Evolutionary conservation across 176 grass and related monocot genomes (phyloP).

Genomic region (Typha latifolia): DNA sequence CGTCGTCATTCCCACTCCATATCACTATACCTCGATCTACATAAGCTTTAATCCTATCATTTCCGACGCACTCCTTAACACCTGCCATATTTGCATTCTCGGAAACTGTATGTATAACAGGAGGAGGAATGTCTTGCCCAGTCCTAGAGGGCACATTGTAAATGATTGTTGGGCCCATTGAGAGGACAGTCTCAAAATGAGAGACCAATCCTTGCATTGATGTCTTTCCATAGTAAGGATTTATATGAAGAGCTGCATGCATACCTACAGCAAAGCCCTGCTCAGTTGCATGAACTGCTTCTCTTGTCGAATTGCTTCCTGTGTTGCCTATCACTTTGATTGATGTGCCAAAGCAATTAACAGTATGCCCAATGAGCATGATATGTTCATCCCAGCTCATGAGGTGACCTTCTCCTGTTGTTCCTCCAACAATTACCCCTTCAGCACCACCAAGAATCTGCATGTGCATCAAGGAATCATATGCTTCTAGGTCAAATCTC

Average conservation of each 20-base stretch:
- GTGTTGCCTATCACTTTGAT: slow-evolving; percentile 97
- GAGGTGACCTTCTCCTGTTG: slow-evolving; percentile 85
- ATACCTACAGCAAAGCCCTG: slow-evolving; percentile 86
- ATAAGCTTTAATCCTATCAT: slow-evolving; percentile 56
- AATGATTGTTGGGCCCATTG: slow-evolving; percentile 78
- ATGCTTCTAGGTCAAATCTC: slow-evolving; percentile 95
- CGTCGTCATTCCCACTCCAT: slow-evolving; percentile 72
- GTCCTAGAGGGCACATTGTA: slow-evolving; percentile 76
- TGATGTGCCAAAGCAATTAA: slow-evolving; percentile 86
- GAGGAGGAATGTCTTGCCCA: slow-evolving; percentile 70
- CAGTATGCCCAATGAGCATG: slow-evolving; percentile 93
- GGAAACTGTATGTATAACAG: slow-evolving; percentile 44
- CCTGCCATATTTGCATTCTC: slow-evolving; percentile 56
- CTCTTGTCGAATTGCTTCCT: slow-evolving; percentile 85
- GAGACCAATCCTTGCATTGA: slow-evolving; percentile 56
- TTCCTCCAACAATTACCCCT: slow-evolving; percentile 90
- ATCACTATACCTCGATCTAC: slow-evolving; percentile 48
- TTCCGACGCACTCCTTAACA: slow-evolving; percentile 76
- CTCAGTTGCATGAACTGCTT: slow-evolving; percentile 82
- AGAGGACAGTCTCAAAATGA: slow-evolving; percentile 70
- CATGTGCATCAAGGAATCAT: slow-evolving; percentile 69
- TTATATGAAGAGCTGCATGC: slow-evolving; percentile 94
- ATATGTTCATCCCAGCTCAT: slow-evolving; percentile 99
- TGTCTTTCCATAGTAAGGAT: slow-evolving; percentile 95
- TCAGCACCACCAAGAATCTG: slow-evolving; percentile 65